Evolutionary conservation across 2,329 filamentous ascomycete genomes (phyloP), one percentile per base, ranked within the genome.

Genomic region (Orbilia brochopaga): DNA sequence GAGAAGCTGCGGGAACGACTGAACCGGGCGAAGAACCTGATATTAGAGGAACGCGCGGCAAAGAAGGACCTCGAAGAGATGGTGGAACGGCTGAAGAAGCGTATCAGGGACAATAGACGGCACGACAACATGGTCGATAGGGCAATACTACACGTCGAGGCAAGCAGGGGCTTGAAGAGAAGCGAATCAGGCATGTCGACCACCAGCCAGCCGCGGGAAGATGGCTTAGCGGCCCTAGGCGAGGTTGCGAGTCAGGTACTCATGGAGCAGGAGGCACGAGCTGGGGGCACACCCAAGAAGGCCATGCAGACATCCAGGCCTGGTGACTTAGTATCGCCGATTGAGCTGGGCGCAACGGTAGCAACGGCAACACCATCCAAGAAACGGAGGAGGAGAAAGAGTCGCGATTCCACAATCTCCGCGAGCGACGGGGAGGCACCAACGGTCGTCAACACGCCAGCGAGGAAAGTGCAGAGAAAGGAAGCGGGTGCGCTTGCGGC

Each of bases 241-340:
- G 66, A 75, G 35, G 70, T 77, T 3, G 76, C 76, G 1, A 75
- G 74, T 30, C 75, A 76, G 40, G 76, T 76, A 2, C 69, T 77
- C 21, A 75, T 74, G 32, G 75, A 76, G 42, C 74, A 75, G 44
- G 62, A 73, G 19, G 69, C 69, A 4, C 61, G 69, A 23, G 57
- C 53, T 4, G 58, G 52, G 13, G 58, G 30, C 11, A 70, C 66
- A 5, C 66, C 66, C 11, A 70, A 60, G 35, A 70, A 61, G 10
- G 32, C 27, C 11, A 50, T 37, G 17, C 59, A 55, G 46, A 46
- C 58, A 10, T 53, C 48, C 11, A 46, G 63, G 30, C 24, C 52
- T 21, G 66, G 55, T 1, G 65, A 53, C 7, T 50, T 75, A 17
- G 63, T 75, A 30, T 75, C 74, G 10, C 74, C 74, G 21, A 73